Evolutionary conservation across 768 basidiomycete genomes (phyloP), one percentile per base, ranked within the genome.

Genomic region (Mycena epipterygia): DNA sequence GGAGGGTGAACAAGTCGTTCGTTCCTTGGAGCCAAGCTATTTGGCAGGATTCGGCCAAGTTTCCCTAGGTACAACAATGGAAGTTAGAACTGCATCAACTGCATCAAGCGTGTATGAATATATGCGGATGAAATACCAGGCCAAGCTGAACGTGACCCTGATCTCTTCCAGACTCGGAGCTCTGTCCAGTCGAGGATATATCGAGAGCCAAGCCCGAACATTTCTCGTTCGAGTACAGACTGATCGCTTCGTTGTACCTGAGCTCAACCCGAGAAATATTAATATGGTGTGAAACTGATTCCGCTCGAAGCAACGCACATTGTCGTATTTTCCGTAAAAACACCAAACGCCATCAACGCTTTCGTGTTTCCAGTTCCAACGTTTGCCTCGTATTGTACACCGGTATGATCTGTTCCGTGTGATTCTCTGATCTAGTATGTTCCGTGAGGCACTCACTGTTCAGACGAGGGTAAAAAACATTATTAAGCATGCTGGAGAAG

Each of bases 11-110:
- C 58, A 60, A 33, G 58, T 60, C 58, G 42, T 60, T 60, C 44
- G 58, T 60, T 60, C 58, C 58, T 60, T 60, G 58, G 42, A 44
- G 25, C 58, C 58, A 60, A 44, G 58, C 58, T 60, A 60, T 46
- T 60, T 60, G 58, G 42, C 58, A 60, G 58, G 58, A 60, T 60
- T 60, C 58, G 58, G 58, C 58, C 58, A 60, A 60, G 58, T 60
- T 60, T 60, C 58, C 58, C 58, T 60, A 46, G 58, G 42, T 60
- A 60, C 42, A 60, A 46, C 44, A 42, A 60, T 29, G 42, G 58
- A 60, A 60, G 21, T 60, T 60, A 60, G 44, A 60, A 33, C 33
- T 46, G 58, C 58, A 57, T 57, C 58, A 60, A 60, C n/a, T n/a
- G n/a, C n/a, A n/a, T n/a, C n/a, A n/a, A n/a, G n/a, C n/a, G 41